Evolutionary conservation across 1,284 basidiomycete genomes (phyloP).

Genomic region (Mycena citricolor): DNA sequence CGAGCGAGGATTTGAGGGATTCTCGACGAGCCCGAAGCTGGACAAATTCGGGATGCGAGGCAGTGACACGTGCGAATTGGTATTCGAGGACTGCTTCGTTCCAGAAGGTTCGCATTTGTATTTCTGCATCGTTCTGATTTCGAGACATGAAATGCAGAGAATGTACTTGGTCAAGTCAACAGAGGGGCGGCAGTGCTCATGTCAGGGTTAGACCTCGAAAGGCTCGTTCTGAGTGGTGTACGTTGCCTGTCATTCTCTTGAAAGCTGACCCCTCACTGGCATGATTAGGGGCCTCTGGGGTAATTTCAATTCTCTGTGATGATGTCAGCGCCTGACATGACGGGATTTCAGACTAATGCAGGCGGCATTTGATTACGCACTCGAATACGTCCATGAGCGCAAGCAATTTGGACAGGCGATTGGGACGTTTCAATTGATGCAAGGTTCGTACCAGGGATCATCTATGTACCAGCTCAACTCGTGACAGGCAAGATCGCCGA

Average conservation of each 20-base stretch:
- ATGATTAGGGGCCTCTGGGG: slow-evolving; percentile 46
- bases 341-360: slow-evolving; percentile 78
- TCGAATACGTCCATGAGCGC: slow-evolving; percentile 88
- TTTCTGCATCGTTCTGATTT: slow-evolving; percentile 9
- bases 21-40: slow-evolving; percentile 86
- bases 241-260: slow-evolving; percentile 27
- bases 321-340: slow-evolving; percentile 17
- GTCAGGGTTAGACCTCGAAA: slow-evolving; percentile 91
- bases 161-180: slow-evolving; percentile 81
- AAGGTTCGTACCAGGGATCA: slow-evolving; percentile 76
- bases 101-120: slow-evolving; percentile 60
- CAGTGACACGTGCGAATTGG: slow-evolving; percentile 90
- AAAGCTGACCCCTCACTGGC: background rate
- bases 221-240: slow-evolving; percentile 88
- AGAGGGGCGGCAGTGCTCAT: slow-evolving; percentile 87
- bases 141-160: slow-evolving; percentile 49
- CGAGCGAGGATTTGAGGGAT: slow-evolving; percentile 79
- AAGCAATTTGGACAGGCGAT: slow-evolving; percentile 88
- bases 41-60: slow-evolving; percentile 98
- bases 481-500: slow-evolving; percentile 75
- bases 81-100: slow-evolving; percentile 89
- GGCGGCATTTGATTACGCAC: slow-evolving; percentile 85
- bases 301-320: slow-evolving; percentile 29
- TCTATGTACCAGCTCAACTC: too few relatives aligned
- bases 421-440: slow-evolving; percentile 95